phyloP scores from a whole-genome alignment of 805 yeast genomes.

The Yamadazyma tumulicola region DNA sequence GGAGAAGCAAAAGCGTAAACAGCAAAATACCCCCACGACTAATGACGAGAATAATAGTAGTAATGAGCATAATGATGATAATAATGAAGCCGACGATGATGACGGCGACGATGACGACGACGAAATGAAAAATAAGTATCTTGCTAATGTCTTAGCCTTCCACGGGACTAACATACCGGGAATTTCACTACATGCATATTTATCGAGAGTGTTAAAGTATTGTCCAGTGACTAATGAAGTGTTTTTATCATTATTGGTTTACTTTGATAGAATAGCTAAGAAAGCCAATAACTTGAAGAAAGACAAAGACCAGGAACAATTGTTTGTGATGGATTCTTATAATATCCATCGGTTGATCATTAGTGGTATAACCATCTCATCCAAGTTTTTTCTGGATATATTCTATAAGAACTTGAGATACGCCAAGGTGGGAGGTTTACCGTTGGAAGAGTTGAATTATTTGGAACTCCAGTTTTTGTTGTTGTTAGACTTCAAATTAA shows the following conservation, averaged over 20 bases:
- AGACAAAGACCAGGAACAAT: conserved; percentile 41
- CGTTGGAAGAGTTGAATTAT: conserved; percentile 88
- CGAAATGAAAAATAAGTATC: conserved; percentile 47
- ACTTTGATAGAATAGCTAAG: conserved; percentile 90
- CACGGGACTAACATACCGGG: conserved; percentile 97
- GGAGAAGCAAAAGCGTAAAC: conserved; percentile 19
- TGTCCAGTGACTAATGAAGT: conserved; percentile 99
- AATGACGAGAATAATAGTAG: conserved; percentile 10
- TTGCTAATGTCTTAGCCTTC: conserved; percentile 78
- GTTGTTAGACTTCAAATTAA: conserved; percentile 77
- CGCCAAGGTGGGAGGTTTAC: conserved; percentile 94
- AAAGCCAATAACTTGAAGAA: conserved; percentile 56
- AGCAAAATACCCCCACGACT: conserved; percentile 8
- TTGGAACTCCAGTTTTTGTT: conserved; percentile 85
- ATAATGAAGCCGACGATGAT: conserved; percentile 10
- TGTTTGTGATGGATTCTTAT: conserved; percentile 93
- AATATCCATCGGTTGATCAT: conserved; percentile 92
- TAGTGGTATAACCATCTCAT: conserved; percentile 92
- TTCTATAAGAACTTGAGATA: conserved; percentile 92
- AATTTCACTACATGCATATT: conserved; percentile 85
- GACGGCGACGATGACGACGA: conserved; percentile 35
- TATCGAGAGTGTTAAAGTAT: conserved; percentile 86
- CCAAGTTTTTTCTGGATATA: conserved; percentile 91
- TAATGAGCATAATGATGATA: conserved; percentile 11
- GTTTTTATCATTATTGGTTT: conserved; percentile 81